These are phyloP conservation scores for Vitellaria paradoxa DNA, from an alignment of 179 eudicot genomes.

Conservation along the genomic window DNA sequence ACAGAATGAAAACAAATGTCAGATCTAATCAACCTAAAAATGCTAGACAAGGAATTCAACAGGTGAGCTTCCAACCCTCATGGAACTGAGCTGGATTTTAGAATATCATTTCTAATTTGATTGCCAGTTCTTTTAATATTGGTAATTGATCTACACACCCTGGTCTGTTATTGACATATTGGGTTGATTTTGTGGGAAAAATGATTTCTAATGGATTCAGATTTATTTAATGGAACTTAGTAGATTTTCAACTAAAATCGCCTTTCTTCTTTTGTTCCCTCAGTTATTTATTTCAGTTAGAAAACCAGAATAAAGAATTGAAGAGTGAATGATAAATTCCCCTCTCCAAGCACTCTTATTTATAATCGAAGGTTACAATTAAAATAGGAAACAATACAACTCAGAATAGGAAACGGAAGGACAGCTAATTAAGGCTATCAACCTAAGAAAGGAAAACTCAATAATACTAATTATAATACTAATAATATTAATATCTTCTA, in stretches of 20 bases:
- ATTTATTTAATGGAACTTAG: not conserved
- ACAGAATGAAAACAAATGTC: constrained; percentile 35
- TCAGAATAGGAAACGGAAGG: too few species aligned
- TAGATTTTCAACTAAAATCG: not conserved
- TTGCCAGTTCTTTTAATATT: constrained; percentile 3
- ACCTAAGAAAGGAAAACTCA: too few species aligned
- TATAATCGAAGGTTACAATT: too few species aligned
- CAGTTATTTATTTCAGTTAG: too few species aligned
- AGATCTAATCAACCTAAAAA: constrained; percentile 75
- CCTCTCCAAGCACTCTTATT: too few species aligned
- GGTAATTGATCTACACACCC: not conserved
- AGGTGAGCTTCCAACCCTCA: constrained; percentile 39
- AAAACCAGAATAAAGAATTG: too few species aligned
- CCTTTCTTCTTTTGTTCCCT: not conserved
- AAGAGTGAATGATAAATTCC: too few species aligned
- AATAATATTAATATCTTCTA: too few species aligned
- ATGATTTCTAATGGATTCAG: not conserved
- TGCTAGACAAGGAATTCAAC: constrained; percentile 84
- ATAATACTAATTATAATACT: too few species aligned
- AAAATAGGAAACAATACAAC: too few species aligned
- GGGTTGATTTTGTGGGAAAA: not conserved
- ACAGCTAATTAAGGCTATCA: too few species aligned
- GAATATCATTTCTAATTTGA: not conserved
- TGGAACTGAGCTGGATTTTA: not conserved
- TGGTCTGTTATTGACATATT: not conserved